Conservation (phyloP, 352 stramenopile genomes). For the Lagenidium giganteum region DNA sequence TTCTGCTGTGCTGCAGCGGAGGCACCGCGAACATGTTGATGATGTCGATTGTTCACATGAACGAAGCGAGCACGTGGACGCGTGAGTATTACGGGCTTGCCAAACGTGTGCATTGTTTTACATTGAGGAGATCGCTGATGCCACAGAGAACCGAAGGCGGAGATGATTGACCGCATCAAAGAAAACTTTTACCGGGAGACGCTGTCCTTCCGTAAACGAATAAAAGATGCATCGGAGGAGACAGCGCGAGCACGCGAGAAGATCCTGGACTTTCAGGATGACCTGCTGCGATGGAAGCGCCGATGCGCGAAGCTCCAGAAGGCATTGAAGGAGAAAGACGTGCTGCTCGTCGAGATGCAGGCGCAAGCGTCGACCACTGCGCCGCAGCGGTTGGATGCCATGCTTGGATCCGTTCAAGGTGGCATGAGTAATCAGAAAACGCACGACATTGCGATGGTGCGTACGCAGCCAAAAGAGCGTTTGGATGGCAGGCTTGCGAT, state of each 20-base stretch:
- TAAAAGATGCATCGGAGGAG: slow-evolving; percentile 24
- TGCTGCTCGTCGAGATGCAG: slow-evolving; percentile 36
- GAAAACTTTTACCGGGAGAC: slow-evolving; percentile 53
- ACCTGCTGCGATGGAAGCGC: slow-evolving; percentile 41
- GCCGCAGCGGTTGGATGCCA: too few relatives aligned
- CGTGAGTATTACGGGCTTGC: too few relatives aligned
- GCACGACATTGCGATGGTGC: slow-evolving; percentile 8
- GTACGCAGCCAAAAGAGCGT: slow-evolving; percentile 8
- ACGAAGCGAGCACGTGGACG: too few relatives aligned
- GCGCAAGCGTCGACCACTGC: too few relatives aligned
- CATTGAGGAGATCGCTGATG: too few relatives aligned
- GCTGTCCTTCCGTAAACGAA: slow-evolving; percentile 35
- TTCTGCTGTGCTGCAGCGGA: too few relatives aligned
- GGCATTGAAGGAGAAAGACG: slow-evolving; percentile 52
- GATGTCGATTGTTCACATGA: too few relatives aligned
- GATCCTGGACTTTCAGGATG: slow-evolving; percentile 28
- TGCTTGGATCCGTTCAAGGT: too few relatives aligned
- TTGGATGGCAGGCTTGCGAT: too few relatives aligned
- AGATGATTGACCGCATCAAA: slow-evolving; percentile 43
- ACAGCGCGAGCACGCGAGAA: slow-evolving; percentile 18
- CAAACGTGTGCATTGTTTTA: too few relatives aligned
- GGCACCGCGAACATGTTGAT: too few relatives aligned
- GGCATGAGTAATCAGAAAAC: slow-evolving; percentile 32
- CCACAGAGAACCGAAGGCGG: too few relatives aligned
- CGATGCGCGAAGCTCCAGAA: slow-evolving; percentile 56